Evolutionary conservation across 2,329 filamentous ascomycete genomes (phyloP), one percentile per base, ranked within the genome.

Genomic region (Neurospora crassa): DNA sequence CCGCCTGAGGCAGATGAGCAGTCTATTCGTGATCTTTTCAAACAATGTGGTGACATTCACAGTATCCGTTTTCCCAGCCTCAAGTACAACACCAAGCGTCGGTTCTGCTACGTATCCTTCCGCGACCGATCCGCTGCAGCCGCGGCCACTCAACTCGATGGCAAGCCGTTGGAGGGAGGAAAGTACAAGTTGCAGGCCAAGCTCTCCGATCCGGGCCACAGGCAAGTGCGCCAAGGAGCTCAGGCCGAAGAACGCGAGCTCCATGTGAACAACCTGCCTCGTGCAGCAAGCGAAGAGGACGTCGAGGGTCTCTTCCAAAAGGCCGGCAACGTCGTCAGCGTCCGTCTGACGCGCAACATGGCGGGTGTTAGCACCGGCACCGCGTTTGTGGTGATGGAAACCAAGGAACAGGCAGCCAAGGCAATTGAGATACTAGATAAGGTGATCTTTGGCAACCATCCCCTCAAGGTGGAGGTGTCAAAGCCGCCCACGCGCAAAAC

Each of bases 71-170:
- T 96, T 82, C 96, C 96, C 1, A 97, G 93, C 71, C 87, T 99
- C 69, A 96, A 96, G 79, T 94, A 87, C 80, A 95, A 97, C 77
- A 90, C 91, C 1, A 90, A 92, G 76, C 92, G 96, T 41, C 91
- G 96, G 34, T 99, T 99, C 82, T 97, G 94, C 83, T 99, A 99
- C 80, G 86, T 97, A 7, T 93, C 96, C n/a, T 97, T 97, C 79
- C 86, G 89, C 68, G 88, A 89, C 41, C 81, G 86, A 2, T 85
- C 86, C n/a, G 87, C 88, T 69, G 92, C 94, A 0, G 85, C 88
- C 47, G 88, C 87, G 68, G 94, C 94, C 1, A 91, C 90, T 0
- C 82, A 88, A 72, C 86, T 97, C 68, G 87, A 97, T 77, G 91
- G 91, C 37, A 90, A 86, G 71, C 79, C 89, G 29, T 81, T 97